Conservation (phyloP, 345 rosid genomes). For the Bruguiera parviflora region DNA sequence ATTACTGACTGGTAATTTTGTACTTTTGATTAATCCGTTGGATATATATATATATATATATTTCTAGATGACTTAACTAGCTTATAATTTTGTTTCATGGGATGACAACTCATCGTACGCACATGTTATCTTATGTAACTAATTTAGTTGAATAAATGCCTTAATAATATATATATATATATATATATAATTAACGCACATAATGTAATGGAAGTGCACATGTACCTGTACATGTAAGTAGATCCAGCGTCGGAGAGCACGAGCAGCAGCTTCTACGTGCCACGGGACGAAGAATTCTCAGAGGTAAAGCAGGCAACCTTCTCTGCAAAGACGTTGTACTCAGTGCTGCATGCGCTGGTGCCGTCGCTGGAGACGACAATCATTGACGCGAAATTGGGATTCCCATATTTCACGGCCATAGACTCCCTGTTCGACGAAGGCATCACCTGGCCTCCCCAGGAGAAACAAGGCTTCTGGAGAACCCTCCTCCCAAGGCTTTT, state of each 20-base stretch:
- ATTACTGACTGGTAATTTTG: too few relatives aligned
- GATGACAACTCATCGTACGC: too few relatives aligned
- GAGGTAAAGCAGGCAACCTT: constrained; percentile 45
- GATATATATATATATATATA: too few relatives aligned
- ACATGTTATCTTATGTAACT: too few relatives aligned
- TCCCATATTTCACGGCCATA: constrained; percentile 62
- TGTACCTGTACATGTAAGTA: constrained; percentile 5
- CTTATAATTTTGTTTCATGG: too few relatives aligned
- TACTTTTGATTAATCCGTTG: too few relatives aligned
- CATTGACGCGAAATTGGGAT: constrained; percentile 41
- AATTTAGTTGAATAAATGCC: too few relatives aligned
- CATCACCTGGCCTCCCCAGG: constrained; percentile 28
- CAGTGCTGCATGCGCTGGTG: constrained; percentile 57
- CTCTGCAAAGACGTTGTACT: constrained; percentile 55
- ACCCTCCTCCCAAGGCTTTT: constrained; percentile 55
- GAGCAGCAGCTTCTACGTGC: constrained; percentile 50
- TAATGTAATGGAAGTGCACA: background rate
- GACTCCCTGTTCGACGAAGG: constrained; percentile 68
- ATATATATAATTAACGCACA: background rate
- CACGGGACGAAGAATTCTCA: constrained; percentile 75
- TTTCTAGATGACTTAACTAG: too few relatives aligned
- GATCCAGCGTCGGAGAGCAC: constrained; percentile 55
- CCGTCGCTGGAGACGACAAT: constrained; percentile 47
- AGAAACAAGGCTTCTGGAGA: constrained; percentile 33
- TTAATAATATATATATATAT: too few relatives aligned